phyloP scores from a whole-genome alignment of 2,329 filamentous ascomycete species.

The Xylariaceae sp. region DNA sequence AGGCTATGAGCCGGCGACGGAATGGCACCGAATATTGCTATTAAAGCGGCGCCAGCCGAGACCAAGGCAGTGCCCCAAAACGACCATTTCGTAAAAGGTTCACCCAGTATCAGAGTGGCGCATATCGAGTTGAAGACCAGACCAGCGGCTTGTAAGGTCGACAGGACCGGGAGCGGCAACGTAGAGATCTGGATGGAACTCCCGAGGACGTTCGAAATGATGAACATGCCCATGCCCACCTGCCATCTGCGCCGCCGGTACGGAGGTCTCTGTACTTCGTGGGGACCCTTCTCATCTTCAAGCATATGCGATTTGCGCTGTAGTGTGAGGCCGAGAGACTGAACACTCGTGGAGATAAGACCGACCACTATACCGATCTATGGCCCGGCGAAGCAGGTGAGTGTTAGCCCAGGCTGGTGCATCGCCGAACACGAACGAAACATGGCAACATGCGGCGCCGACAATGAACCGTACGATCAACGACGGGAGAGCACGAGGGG shows the following conservation, averaged over 20 bases:
- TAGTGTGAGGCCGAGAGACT: conserved; percentile 89
- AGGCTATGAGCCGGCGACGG: conserved; percentile 87
- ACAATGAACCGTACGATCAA: too few species aligned
- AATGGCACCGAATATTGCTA: conserved; percentile 90
- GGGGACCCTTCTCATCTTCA: conserved; percentile 84
- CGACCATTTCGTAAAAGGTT: conserved; percentile 94
- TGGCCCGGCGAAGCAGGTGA: background rate
- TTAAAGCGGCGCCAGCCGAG: conserved; percentile 79
- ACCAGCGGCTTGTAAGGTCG: conserved; percentile 89
- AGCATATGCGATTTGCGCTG: conserved; percentile 98
- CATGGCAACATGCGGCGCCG: too few species aligned
- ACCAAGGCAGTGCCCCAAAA: conserved; percentile 84
- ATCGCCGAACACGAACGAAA: background rate
- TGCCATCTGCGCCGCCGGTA: conserved; percentile 93
- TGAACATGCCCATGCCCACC: conserved; percentile 95
- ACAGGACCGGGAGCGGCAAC: conserved; percentile 86
- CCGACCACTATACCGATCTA: conserved; percentile 92
- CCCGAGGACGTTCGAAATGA: conserved; percentile 87
- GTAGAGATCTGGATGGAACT: conserved; percentile 98
- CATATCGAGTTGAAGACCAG: conserved; percentile 98
- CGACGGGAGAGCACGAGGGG: background rate
- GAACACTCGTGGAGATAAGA: conserved; percentile 85
- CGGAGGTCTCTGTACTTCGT: conserved; percentile 75
- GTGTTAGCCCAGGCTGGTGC: conserved; percentile 13
- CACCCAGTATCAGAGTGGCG: conserved; percentile 84